Conservation (phyloP, 441 rosid genomes). For the Adansonia gregorii region DNA sequence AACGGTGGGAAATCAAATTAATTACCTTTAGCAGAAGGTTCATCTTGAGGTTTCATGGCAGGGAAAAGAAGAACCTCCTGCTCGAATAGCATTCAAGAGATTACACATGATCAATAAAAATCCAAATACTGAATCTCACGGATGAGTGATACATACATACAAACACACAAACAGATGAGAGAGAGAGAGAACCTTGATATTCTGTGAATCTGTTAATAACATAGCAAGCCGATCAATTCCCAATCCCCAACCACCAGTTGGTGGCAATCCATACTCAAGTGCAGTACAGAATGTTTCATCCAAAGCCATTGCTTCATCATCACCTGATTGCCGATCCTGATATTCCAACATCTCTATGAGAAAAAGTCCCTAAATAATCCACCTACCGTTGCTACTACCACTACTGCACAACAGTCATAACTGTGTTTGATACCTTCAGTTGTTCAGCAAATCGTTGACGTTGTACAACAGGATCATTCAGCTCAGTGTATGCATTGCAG, state of each 20-base stretch:
- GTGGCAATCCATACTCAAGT: conserved; percentile 88
- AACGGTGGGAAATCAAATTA: not conserved
- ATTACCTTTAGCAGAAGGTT: conserved; percentile 60
- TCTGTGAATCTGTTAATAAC: conserved; percentile 86
- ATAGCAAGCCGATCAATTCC: conserved; percentile 82
- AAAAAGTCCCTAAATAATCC: not conserved
- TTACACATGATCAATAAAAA: not conserved
- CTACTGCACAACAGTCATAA: not conserved
- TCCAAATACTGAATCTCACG: not conserved
- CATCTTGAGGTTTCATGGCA: conserved; percentile 84
- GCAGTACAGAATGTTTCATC: conserved; percentile 84
- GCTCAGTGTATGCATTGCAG: conserved; percentile 89
- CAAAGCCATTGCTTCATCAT: conserved; percentile 91
- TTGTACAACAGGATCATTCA: conserved; percentile 89
- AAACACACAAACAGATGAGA: not conserved
- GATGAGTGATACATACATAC: not conserved
- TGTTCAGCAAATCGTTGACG: conserved; percentile 83
- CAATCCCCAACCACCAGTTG: conserved; percentile 95
- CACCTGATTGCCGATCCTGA: conserved; percentile 78
- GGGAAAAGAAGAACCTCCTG: conserved; percentile 82
- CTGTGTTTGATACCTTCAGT: conserved; percentile 59
- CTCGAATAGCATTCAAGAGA: conserved; percentile 12
- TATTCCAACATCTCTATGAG: conserved; percentile 23
- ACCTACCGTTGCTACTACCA: not conserved
- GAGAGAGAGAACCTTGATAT: conserved; percentile 65